Evolutionary conservation across 495 filamentous ascomycete species (phyloP), one percentile per base, ranked within the genome.

Genomic region (Neurospora sp.): DNA sequence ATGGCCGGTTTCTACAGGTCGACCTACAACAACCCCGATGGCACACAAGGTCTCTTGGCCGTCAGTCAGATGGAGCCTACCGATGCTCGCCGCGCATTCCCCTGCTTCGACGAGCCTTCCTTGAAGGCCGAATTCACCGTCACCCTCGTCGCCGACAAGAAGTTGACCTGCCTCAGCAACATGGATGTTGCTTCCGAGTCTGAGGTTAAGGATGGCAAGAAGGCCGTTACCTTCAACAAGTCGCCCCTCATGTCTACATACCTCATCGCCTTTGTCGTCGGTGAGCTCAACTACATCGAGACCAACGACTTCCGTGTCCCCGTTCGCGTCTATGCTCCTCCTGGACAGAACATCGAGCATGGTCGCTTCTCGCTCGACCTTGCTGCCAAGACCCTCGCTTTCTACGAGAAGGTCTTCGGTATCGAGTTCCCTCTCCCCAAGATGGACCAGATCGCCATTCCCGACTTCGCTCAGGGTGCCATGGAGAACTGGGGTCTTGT

Each of bases 401-500:
- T 92, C 79, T 93, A 92, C 82, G 91, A 93, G 80, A 89, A 91
- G 79, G 90, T 90, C n/a, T 94, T 94, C 75, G 89, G 87, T 70
- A 89, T 87, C 75, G 82, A 87, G 11, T 93, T 92, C 74, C 92
- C 92, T 59, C 79, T 88, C 5, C 86, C 86, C 9, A 99, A 99
- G 86, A 97, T 98, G 94, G 96, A 99, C 83, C 96, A 97, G 92
- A 92, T 98, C 77, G 96, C 95, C 70, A 93, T 99, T 80, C 96
- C 94, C 35, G 95, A 98, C 81, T 98, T 98, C 80, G 86, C 87
- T 31, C 92, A 93, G 37, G 96, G 94, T 71, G 96, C 96, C 70
- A 99, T 99, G 96, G 96, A 99, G 88, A 99, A 99, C 83, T 99
- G 96, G 96, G 96, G 96, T 78, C 83, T 98, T 72, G 90, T 99